Base-by-base conservation (phyloP, 1,139 yeast species). In the Hansenula anomala region DNA sequence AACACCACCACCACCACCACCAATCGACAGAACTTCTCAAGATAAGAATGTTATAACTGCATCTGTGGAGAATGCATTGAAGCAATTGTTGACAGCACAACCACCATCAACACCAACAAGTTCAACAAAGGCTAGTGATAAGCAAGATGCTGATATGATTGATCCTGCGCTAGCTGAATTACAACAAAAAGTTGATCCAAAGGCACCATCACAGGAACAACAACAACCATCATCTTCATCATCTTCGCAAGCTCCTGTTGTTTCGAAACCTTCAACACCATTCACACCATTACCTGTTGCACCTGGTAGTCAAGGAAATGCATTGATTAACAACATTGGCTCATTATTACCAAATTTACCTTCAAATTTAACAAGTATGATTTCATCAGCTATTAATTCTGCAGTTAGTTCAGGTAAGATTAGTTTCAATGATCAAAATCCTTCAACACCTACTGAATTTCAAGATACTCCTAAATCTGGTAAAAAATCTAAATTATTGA, bases 351-450 rank as follows among this genome's bases (percentile, higher is more conserved):
- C 56, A n/a, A 42, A 43, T 17, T 34, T 61, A 13, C 60, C 64
- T 4, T 32, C 52, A 6, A 52, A 56, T 34, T 38, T 62, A 24
- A 51, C 56, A 4, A 43, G 43, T 26, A 43, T 59, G 27, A 57
- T 62, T 13, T 46, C 61, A 8, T 48, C 51, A 30, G 63, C 66
- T 0, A 54, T 62, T 12, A 49, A 56, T 4, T 59, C 52, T 37
- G 55, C 54, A 1, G 33, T 38, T 4, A 34, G 14, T n/a, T n/a
- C 31, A 10, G 34, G 31, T 6, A 18, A 15, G 10, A 4, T 49
- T 14, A 34, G 47, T 6, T 37, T 39, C 6, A 38, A 22, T 13
- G 20, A 38, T 13, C 39, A 36, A n/a, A 32, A 23, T 37, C 24
- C 16, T 9, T 17, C n/a, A n/a, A n/a, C n/a, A n/a, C n/a, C 14